phyloP scores from a whole-genome alignment of 176 grass and related monocot species.

The Zea luxurians region DNA sequence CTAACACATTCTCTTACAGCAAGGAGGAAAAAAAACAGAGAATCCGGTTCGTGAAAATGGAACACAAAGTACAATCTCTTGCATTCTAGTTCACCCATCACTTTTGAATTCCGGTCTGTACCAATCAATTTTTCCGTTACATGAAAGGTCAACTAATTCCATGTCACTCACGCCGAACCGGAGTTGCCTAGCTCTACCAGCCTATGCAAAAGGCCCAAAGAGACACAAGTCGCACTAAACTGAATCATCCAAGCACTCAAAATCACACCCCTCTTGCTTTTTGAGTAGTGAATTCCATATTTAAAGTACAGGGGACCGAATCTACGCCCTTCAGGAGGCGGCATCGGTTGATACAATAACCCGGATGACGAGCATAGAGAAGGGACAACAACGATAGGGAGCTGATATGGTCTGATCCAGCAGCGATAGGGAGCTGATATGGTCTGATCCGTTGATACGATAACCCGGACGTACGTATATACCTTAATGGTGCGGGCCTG shows the following conservation, averaged over 20 bases:
- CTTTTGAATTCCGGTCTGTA: not conserved
- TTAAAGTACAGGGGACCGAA: not conserved
- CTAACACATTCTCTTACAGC: not conserved
- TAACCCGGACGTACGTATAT: not conserved
- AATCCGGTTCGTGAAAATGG: not conserved
- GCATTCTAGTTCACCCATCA: not conserved
- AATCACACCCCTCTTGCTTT: not conserved
- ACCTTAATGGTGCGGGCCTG: slow-evolving; percentile 92
- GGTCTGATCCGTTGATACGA: too few species aligned
- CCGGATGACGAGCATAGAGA: not conserved
- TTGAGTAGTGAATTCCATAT: not conserved
- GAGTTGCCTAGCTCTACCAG: not conserved
- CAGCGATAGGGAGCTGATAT: too few species aligned
- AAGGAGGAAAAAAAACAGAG: not conserved
- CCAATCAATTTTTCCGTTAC: not conserved
- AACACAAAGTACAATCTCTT: not conserved
- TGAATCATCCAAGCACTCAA: not conserved
- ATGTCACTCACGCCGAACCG: not conserved
- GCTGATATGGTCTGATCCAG: not conserved
- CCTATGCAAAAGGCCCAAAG: not conserved
- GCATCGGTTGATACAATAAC: not conserved
- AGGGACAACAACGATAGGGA: not conserved
- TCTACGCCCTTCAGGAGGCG: not conserved
- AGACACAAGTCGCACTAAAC: not conserved
- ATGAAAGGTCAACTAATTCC: not conserved